phyloP scores from a whole-genome alignment of 331 rosid genomes.

The Rhamnella rubrinervis region DNA sequence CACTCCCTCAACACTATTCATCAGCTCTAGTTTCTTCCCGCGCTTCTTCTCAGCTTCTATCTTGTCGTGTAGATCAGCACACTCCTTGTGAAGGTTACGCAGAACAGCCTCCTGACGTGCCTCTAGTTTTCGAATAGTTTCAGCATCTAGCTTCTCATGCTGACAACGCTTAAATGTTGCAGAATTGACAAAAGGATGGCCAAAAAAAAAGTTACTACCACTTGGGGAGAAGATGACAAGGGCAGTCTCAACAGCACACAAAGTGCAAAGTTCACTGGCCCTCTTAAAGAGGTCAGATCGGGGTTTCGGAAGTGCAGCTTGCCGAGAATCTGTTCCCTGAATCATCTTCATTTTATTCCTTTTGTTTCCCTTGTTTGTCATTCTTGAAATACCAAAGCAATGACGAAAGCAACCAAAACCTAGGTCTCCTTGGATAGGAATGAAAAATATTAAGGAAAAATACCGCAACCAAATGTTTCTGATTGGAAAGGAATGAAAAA shows the following conservation, averaged over 20 bases:
- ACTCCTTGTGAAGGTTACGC: not conserved
- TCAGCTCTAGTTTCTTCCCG: constrained; percentile 6
- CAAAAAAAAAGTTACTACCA: not conserved
- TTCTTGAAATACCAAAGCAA: not conserved
- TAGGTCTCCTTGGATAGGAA: not conserved
- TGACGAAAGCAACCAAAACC: not conserved
- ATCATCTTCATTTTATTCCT: not conserved
- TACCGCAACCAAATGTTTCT: too few species aligned
- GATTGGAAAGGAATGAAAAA: not conserved
- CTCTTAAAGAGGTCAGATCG: constrained; percentile 9
- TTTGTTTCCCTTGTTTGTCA: not conserved
- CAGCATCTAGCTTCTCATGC: too few species aligned
- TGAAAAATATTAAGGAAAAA: not conserved
- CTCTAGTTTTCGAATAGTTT: not conserved
- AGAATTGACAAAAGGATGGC: not conserved
- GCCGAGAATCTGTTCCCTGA: not conserved
- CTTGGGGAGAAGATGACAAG: constrained; percentile 8
- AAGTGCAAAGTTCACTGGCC: constrained; percentile 12
- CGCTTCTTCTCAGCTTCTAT: constrained; percentile 4
- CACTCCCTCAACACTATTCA: not conserved
- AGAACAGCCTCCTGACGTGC: constrained; percentile 3
- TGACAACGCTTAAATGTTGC: not conserved
- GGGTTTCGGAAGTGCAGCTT: not conserved
- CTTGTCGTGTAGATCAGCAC: not conserved
- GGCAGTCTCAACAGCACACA: not conserved